These are phyloP conservation scores for Yarrowia sp. DNA, from an alignment of 805 yeast genomes.

Conservation along the genomic window DNA sequence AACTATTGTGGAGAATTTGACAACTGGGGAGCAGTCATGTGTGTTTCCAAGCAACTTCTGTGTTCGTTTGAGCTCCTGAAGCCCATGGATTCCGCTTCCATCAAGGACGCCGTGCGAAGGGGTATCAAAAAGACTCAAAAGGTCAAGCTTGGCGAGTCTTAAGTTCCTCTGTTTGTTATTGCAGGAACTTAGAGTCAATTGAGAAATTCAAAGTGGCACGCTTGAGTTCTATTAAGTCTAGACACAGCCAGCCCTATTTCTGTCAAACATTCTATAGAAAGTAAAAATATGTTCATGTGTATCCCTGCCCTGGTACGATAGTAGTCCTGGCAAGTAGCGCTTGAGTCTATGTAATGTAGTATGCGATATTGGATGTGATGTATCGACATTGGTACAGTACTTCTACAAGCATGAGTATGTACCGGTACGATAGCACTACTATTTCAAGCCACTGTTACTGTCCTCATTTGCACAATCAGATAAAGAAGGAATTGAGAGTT, in stretches of 20 bases:
- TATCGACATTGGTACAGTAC: too few species aligned
- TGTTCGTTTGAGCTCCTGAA: constrained; percentile 88
- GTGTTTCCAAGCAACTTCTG: constrained; percentile 80
- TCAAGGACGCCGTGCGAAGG: constrained; percentile 16
- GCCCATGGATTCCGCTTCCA: constrained; percentile 44
- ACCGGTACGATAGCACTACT: too few species aligned
- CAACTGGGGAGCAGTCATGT: constrained; percentile 96
- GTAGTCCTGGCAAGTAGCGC: too few species aligned
- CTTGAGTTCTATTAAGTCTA: neutral
- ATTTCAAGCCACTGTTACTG: too few species aligned
- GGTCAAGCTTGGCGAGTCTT: constrained; percentile 22
- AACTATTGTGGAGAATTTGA: constrained; percentile 72
- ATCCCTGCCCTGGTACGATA: too few species aligned
- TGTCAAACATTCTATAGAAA: neutral
- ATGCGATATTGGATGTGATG: too few species aligned
- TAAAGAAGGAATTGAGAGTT: constrained; percentile 1
- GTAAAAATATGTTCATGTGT: neutral
- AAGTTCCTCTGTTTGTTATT: neutral
- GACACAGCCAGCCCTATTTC: constrained; percentile 13
- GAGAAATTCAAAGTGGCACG: constrained; percentile 13
- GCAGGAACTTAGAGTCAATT: neutral
- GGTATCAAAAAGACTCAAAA: constrained; percentile 23
- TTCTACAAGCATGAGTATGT: too few species aligned
- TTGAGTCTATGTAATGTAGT: too few species aligned
- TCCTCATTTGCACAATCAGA: too few species aligned